Base-by-base conservation (phyloP, 306 rosid species). In the Prunus fruticosa region DNA sequence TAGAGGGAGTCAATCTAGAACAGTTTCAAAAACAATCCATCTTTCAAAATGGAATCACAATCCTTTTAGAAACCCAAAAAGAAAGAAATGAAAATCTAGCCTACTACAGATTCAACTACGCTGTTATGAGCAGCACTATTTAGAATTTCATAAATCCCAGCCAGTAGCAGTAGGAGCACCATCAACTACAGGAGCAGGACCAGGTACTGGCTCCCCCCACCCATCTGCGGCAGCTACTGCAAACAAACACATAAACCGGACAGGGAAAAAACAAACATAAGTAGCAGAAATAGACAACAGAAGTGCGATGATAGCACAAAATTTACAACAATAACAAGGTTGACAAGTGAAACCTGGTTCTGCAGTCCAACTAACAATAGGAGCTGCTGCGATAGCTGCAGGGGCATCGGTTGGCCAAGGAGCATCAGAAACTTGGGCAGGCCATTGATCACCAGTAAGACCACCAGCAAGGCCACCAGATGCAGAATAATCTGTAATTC, bases 401-500 rank as follows among this genome's bases (percentile, higher is more conserved):
- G 80, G 51, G 5, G 47, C 80, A 18, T 81, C 83, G 0, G 82
- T 68, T 7, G 83, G 68, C 89, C 89, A 86, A n/a, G 82, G 75
- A 50, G 78, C 76, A 61, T 83, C 87, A 12, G 77, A 46, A 20
- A 74, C 51, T 73, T 79, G 89, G 45, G 78, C 49, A 43, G 86
- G 66, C 89, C 89, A 86, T 69, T 82, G 86, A 45, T 86, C 89
- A 34, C 34, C 50, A 11, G 32, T 49, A 18, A 74, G 79, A 22
- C 78, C 43, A 38, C 8, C 9, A 38, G 9, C 0, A 38, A 38
- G 43, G 43, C 9, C 79, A n/a, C 41, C 43, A n/a, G 81, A 46
- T 34, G 77, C 85, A 20, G 81, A 63, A 18, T 62, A 91, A 32
- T 90, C 97, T 0, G 90, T 20, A 69, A 88, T 74, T 46, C 87